Evolutionary conservation across 2,329 filamentous ascomycete species (phyloP).

Genomic region (Claviceps sp.): DNA sequence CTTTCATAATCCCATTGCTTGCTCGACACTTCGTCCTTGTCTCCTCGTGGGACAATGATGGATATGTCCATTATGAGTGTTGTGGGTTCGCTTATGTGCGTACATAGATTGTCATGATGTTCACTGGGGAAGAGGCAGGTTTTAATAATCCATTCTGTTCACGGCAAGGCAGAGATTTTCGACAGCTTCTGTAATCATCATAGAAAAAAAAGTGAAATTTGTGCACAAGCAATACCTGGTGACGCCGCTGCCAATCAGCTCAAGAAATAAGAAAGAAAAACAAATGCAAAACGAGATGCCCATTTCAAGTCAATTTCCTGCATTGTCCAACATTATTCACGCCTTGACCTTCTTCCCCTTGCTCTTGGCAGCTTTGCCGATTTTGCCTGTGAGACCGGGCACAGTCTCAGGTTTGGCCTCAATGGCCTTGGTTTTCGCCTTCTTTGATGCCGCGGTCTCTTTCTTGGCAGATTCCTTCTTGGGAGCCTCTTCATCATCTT

Average conservation of each 20-base stretch:
- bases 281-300: neutral
- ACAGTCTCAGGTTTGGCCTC: constrained; percentile 8
- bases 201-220: neutral
- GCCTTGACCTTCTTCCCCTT: constrained; percentile 17
- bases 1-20: constrained; percentile 48
- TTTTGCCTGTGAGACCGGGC: constrained; percentile 11
- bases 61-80: constrained; percentile 23
- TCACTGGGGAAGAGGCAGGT: no score
- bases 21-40: constrained; percentile 19
- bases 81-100: constrained; percentile 50
- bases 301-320: neutral
- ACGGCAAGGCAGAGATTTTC: neutral
- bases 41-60: constrained; percentile 4
- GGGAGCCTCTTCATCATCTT: constrained; percentile 24
- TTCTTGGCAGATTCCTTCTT: constrained; percentile 12
- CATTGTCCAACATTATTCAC: constrained; percentile 1
- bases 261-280: neutral
- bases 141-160: no score
- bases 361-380: constrained; percentile 14
- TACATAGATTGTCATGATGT: constrained; percentile 30
- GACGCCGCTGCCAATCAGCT: neutral
- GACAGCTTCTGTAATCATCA: neutral
- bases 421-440: constrained; percentile 11
- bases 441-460: constrained; percentile 9
- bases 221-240: constrained; percentile 3